These are phyloP conservation scores for Paratinospora sagittata DNA, from an alignment of 164 flowering plant genomes.

Conservation along the genomic window DNA sequence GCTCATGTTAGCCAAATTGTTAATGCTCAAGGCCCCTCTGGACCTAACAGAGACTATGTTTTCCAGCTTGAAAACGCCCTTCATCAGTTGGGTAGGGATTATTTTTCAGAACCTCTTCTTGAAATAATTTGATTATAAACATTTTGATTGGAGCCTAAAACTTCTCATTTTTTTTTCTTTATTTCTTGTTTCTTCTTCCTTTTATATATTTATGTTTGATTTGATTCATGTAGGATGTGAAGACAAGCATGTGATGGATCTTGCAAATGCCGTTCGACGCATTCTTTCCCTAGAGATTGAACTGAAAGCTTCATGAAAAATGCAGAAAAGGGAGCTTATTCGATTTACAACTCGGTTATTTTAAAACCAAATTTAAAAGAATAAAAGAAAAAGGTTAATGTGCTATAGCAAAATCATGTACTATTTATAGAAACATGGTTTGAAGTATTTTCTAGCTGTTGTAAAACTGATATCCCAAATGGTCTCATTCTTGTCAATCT, in stretches of 20 bases:
- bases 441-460: not conserved
- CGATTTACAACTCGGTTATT: too few species aligned
- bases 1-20: slow-evolving; percentile 54
- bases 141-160: not conserved
- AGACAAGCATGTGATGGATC: slow-evolving; percentile 74
- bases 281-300: slow-evolving; percentile 34
- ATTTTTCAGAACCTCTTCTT: slow-evolving; percentile 1
- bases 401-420: not conserved
- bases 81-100: slow-evolving; percentile 46
- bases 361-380: too few species aligned
- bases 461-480: not conserved
- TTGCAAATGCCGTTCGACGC: slow-evolving; percentile 61
- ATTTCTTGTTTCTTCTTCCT: not conserved
- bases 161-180: not conserved
- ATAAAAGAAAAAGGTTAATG: not conserved
- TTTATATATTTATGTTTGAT: not conserved
- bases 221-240: slow-evolving; percentile 44
- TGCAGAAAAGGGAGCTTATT: too few species aligned
- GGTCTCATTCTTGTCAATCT: not conserved
- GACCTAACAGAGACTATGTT: slow-evolving; percentile 92
- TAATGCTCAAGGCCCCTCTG: slow-evolving; percentile 86
- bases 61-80: slow-evolving; percentile 81
- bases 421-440: not conserved
- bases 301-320: slow-evolving; percentile 13
- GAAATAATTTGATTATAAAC: not conserved